Evolutionary conservation across 1,284 basidiomycete species (phyloP).

Genomic region (Cryptococcus sp.): DNA sequence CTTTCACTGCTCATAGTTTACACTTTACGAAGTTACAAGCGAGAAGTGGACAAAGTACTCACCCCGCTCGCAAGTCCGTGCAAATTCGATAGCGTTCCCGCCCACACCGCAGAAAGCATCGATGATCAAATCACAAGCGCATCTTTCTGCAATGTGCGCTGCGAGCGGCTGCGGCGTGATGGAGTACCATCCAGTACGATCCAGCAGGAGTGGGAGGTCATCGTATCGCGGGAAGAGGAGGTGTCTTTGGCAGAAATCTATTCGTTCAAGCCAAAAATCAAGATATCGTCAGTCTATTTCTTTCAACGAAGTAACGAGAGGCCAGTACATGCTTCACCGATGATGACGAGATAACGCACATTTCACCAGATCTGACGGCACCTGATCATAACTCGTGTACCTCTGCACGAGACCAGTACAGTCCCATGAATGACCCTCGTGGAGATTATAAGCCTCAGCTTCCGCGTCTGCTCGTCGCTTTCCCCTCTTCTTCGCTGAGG

Average conservation of each 20-base stretch:
- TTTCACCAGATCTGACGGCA: conserved; percentile 75
- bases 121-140: conserved; percentile 67
- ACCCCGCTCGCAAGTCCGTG: conserved; percentile 89
- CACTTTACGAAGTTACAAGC: background rate
- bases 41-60: conserved; percentile 36
- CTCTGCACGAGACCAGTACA: conserved; percentile 70
- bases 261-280: too few relatives aligned
- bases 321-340: background rate
- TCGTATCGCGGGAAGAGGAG: conserved; percentile 80
- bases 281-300: background rate
- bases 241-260: conserved; percentile 82
- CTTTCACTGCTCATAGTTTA: background rate
- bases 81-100: conserved; percentile 96
- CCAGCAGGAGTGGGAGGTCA: conserved; percentile 56
- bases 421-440: conserved; percentile 56
- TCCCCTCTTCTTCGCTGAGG: conserved; percentile 11
- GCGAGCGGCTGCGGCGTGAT: conserved; percentile 94
- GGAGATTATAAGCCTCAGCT: conserved; percentile 16
- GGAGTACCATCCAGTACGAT: conserved; percentile 88
- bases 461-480: conserved; percentile 10
- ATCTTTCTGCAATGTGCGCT: conserved; percentile 85
- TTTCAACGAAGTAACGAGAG: background rate
- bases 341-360: conserved; percentile 60
- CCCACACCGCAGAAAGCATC: conserved; percentile 98
- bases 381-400: conserved; percentile 65